These are phyloP conservation scores for Trichoderma harzianum DNA, from an alignment of 2,329 filamentous ascomycete species.

Conservation along the genomic window DNA sequence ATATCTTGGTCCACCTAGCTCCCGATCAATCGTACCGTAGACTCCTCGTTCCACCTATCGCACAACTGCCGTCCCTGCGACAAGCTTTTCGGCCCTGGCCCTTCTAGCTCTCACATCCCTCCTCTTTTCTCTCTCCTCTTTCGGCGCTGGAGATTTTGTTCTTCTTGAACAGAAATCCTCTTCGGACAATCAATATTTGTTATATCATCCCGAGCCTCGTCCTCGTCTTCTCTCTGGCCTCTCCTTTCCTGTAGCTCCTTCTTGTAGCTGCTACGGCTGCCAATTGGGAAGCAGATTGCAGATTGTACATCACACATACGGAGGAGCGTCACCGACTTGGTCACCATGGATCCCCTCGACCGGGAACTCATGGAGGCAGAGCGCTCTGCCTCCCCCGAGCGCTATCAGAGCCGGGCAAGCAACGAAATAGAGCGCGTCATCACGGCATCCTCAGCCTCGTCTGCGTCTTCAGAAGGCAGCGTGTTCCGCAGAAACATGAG, in stretches of 20 bases:
- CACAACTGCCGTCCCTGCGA: slow-evolving; percentile 9
- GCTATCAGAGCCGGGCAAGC: slow-evolving; percentile 41
- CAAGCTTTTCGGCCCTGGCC: not conserved
- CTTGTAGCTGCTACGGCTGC: not conserved
- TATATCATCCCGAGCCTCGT: not conserved
- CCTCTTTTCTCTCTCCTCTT: not conserved
- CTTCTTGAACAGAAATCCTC: not conserved
- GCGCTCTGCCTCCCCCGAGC: slow-evolving; percentile 47
- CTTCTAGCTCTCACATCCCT: not conserved
- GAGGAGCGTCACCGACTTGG: not conserved
- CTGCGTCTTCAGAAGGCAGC: slow-evolving; percentile 42
- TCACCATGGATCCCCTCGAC: slow-evolving; percentile 47
- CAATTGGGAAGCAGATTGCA: not conserved
- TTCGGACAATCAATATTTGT: not conserved
- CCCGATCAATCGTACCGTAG: slow-evolving; percentile 3
- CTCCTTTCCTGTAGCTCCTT: not conserved
- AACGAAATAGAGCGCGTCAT: slow-evolving; percentile 59
- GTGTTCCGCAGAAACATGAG: slow-evolving; percentile 49
- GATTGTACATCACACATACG: not conserved
- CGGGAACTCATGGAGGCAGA: slow-evolving; percentile 53
- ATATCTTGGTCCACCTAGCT: not conserved
- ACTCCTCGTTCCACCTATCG: not conserved
- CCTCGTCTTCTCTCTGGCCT: not conserved
- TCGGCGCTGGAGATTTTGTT: not conserved
- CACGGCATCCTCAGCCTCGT: slow-evolving; percentile 50